Evolutionary conservation across 2,329 filamentous ascomycete genomes (phyloP), one percentile per base, ranked within the genome.

Genomic region (Thelonectria discophora): DNA sequence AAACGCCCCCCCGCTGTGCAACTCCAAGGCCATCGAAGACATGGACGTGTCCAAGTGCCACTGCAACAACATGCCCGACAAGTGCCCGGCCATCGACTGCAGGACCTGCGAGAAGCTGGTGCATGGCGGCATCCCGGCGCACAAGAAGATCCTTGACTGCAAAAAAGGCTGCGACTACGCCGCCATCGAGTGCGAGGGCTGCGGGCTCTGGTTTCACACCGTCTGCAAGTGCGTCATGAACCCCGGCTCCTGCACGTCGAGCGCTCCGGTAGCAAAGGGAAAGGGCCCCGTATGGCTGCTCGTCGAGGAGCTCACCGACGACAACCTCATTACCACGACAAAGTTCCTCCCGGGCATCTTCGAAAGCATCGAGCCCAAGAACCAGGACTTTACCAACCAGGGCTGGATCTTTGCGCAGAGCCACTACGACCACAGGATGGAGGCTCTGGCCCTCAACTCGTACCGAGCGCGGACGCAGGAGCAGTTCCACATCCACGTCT

Each of bases 401-500:
- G 64, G 61, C 32, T 66, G 62, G 62, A 11, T 43, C 3, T 64
- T 43, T 40, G 64, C 61, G 3, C 64, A 66, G 52, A 7, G 54
- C 17, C 30, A 58, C 5, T 65, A 62, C 37, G 40, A 61, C 10
- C 15, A 52, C 5, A 10, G 5, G 3, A 39, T 2, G 3, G 18
- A 61, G 30, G 47, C 63, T 1, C 42, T 67, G 39, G 55, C 54
- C 5, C 32, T 67, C 3, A 64, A 65, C 27, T 61, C 63, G n/a
- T 65, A 48, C 27, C 54, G 63, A 11, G 48, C 50, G n/a, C 42
- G 65, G 13, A 61, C 47, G 0, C 50, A 56, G 7, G 60, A 65
- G 40, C 65, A 67, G 34, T 52, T 67, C 2, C 65, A 67, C 45
- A 67, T 67, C 21, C 63, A 67, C 10, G 24, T 59, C 5, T 67